These are phyloP conservation scores for Leccinum incarnatum DNA, from an alignment of 768 basidiomycete genomes.

Conservation along the genomic window DNA sequence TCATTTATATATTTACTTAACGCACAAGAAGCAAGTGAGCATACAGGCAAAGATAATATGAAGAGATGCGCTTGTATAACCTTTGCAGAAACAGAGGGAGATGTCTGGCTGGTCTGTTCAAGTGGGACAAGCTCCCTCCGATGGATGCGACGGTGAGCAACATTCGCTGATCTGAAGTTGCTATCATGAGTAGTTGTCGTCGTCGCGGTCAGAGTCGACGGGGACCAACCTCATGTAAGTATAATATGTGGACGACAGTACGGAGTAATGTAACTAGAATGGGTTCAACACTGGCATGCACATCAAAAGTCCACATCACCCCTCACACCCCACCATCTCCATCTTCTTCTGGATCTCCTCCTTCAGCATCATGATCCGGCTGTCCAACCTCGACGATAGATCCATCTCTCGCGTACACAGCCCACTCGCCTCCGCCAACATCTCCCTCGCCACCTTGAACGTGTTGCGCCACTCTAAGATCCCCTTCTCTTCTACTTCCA, in stretches of 20 bases:
- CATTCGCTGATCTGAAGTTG: constrained; percentile 56
- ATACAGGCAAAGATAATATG: too few relatives aligned
- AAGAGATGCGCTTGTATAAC: constrained; percentile 53
- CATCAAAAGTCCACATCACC: constrained; percentile 1
- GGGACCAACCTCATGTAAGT: constrained; percentile 6
- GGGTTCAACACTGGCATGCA: not conserved
- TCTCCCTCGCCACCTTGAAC: constrained; percentile 45
- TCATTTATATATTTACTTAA: too few relatives aligned
- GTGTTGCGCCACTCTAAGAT: constrained; percentile 43
- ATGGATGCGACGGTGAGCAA: constrained; percentile 47
- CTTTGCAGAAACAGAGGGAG: constrained; percentile 89
- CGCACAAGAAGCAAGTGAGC: too few relatives aligned
- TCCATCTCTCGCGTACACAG: constrained; percentile 53
- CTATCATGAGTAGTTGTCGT: constrained; percentile 15
- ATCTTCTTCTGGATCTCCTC: constrained; percentile 69
- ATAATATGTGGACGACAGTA: constrained; percentile 8
- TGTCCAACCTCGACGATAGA: constrained; percentile 66
- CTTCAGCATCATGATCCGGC: constrained; percentile 62
- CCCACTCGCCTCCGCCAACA: constrained; percentile 51
- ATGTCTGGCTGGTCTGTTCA: constrained; percentile 43
- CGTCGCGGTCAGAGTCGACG: constrained; percentile 3
- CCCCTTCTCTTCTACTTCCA: constrained; percentile 1
- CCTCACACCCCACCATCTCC: constrained; percentile 38
- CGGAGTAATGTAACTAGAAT: constrained; percentile 4
- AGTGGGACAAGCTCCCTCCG: constrained; percentile 29